Evolutionary conservation across 306 rosid genomes (phyloP), one percentile per base, ranked within the genome.

Genomic region (Albizia julibrissin): DNA sequence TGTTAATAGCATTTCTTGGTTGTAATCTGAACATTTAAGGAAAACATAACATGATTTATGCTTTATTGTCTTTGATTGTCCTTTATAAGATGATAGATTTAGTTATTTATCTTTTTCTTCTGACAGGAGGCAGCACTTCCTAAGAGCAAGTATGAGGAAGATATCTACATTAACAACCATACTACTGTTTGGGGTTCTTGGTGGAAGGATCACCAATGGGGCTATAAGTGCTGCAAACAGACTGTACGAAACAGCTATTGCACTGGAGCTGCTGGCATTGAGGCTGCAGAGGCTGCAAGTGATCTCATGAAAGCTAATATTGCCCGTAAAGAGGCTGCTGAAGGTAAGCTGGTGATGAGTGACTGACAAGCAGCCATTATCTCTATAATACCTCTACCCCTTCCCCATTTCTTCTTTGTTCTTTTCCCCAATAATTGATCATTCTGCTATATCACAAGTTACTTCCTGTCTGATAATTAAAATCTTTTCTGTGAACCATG

Each of bases 161-260:
- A 87, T 73, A 74, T 85, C 14, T 89, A 81, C 59, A 83, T 86
- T 39, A 89, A 90, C 54, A 92, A 92, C 80, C 91, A 92, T 80
- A 89, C 87, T 3, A 78, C 86, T 31, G 88, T 90, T 5, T 90
- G 91, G 92, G 94, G 91, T 3, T 92, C 94, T 1, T 90, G 96
- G 94, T 89, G 96, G 96, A 90, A 87, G 84, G 96, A 87, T 74
- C 89, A 89, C 69, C 93, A 90, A n/a, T 92, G 97, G 94, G 97
- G 92, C 44, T 91, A 87, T 68, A 87, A 81, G 74, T 90, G 94
- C 72, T 90, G 94, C 15, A 87, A 86, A 75, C 94, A 90, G 54
- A 86, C 88, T 5, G 76, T 87, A 46, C 72, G 82, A 11, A 92
- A 89, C 44, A 89, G 92, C 79, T 89, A 92, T 49, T 89, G 94